A percentile compares a stretch with the other conserved stretches of the same genome.
phyloP scores from a whole-genome alignment of 2,329 filamentous ascomycete genomes.

The Botrytis porri region DNA sequence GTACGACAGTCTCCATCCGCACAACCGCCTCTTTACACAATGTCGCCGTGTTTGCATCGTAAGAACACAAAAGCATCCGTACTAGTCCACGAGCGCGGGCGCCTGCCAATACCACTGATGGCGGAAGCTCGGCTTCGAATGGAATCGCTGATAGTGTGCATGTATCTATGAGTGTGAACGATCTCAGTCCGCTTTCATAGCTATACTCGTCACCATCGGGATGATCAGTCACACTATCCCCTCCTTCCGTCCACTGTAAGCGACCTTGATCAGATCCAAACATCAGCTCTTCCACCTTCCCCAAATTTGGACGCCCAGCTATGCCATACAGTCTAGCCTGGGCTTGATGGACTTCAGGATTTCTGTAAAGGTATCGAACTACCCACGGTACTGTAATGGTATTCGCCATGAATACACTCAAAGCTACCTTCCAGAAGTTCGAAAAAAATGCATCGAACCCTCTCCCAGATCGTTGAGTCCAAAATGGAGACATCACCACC shows the following conservation, averaged over 20 bases:
- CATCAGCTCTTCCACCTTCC: constrained; percentile 30
- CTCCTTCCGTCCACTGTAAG: constrained; percentile 29
- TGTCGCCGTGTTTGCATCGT: constrained; percentile 24
- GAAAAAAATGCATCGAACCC: not conserved
- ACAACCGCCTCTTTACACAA: constrained; percentile 26
- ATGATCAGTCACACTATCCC: not conserved
- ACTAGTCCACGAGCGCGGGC: constrained; percentile 38
- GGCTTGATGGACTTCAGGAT: constrained; percentile 30
- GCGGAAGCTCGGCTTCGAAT: constrained; percentile 36
- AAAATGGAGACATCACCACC: not conserved
- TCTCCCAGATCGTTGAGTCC: not conserved
- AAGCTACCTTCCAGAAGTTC: constrained; percentile 5
- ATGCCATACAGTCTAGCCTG: constrained; percentile 34
- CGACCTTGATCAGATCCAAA: constrained; percentile 33
- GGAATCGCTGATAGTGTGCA: constrained; percentile 36
- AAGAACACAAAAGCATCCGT: constrained; percentile 35
- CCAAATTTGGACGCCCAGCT: constrained; percentile 33
- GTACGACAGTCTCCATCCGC: constrained; percentile 23
- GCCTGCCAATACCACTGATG: constrained; percentile 35
- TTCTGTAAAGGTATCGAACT: constrained; percentile 26
- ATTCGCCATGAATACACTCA: constrained; percentile 7
- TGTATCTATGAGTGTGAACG: constrained; percentile 39
- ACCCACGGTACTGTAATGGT: constrained; percentile 26
- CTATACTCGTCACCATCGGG: not conserved
- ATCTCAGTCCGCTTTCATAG: not conserved